These are phyloP conservation scores for Blastomyces silverae DNA, from an alignment of 2,329 filamentous ascomycete genomes.

Conservation along the genomic window DNA sequence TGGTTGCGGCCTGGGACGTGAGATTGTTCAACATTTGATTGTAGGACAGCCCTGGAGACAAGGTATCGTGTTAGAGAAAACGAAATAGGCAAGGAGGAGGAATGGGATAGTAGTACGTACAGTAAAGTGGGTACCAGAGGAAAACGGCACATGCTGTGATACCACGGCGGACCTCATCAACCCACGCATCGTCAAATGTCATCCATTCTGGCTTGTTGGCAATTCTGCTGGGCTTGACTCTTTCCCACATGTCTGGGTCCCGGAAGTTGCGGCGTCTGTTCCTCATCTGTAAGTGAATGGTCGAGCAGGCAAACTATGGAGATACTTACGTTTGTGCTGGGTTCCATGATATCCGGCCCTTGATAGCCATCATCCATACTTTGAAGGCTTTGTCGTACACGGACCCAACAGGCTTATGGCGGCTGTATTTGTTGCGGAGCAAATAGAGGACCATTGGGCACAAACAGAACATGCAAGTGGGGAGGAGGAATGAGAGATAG, in stretches of 20 bases:
- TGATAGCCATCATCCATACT: slow-evolving; percentile 55
- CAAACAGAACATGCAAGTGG: slow-evolving; percentile 57
- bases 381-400: slow-evolving; percentile 61
- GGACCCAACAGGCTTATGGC: slow-evolving; percentile 62
- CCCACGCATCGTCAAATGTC: slow-evolving; percentile 77
- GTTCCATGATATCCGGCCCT: slow-evolving; percentile 57
- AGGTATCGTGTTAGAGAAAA: slow-evolving; percentile 19
- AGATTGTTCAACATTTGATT: slow-evolving; percentile 52
- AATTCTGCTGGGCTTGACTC: slow-evolving; percentile 60
- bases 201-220: slow-evolving; percentile 62
- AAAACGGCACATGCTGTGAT: slow-evolving; percentile 65
- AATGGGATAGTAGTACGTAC: slow-evolving; percentile 23
- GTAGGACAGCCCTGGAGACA: slow-evolving; percentile 40
- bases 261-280: slow-evolving; percentile 44
- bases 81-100: too few relatives aligned
- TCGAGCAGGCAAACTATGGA: slow-evolving; percentile 8
- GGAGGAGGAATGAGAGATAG: slow-evolving; percentile 64
- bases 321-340: slow-evolving; percentile 50
- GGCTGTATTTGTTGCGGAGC: slow-evolving; percentile 57
- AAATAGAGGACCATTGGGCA: slow-evolving; percentile 56
- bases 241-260: slow-evolving; percentile 57
- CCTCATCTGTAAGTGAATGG: slow-evolving; percentile 4
- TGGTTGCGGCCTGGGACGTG: slow-evolving; percentile 50
- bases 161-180: slow-evolving; percentile 68
- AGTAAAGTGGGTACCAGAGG: slow-evolving; percentile 50